Evolutionary conservation across 164 flowering plant genomes (phyloP), one percentile per base, ranked within the genome.

Genomic region (Nelumbo lutea): DNA sequence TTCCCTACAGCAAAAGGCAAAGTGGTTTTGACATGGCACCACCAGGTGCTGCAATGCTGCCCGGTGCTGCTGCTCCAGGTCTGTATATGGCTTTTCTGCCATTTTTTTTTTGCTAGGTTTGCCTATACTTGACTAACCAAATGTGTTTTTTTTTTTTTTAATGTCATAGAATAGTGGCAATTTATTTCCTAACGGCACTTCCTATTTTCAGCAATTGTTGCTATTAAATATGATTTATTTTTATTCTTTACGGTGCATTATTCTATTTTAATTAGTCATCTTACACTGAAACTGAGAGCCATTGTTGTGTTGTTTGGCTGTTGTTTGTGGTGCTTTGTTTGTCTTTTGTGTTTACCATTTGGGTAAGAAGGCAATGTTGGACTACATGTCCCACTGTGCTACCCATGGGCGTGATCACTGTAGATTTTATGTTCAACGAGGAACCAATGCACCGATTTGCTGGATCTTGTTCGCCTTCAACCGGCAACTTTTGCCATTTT

Each of bases 11-110:
- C 82, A 88, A 86, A 77, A 76, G 96, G 64, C 77, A 82, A 43
- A 88, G 91, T 70, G 96, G 96, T 68, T 90, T 90, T 86, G 96
- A 90, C 79, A 84, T 90, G 90, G 90, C 87, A 52, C 96, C 96
- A 15, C 84, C 93, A 58, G 80, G 64, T 72, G 72, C 78, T 62
- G 67, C 81, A 48, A 62, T 73, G 75, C 9, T 78, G 58, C 68
- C 87, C 61, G 79, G 74, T 77, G 69, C 84, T 72, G 71, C 83
- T 65, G 75, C 78, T 70, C 65, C 83, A 84, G 89, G 90, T 85
- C 40, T 64, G 78, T 55, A 40, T 59, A 62, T 15, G 44, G 47
- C 51, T 58, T 66, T 67, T 64, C 61, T 66, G 46, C 44, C 43
- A 7, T 62, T 56, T 47, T 59, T 38, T 59, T 14, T 13, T 65